Evolutionary conservation across 2,329 filamentous ascomycete genomes (phyloP).

Genomic region (Fusarium kyushuense): DNA sequence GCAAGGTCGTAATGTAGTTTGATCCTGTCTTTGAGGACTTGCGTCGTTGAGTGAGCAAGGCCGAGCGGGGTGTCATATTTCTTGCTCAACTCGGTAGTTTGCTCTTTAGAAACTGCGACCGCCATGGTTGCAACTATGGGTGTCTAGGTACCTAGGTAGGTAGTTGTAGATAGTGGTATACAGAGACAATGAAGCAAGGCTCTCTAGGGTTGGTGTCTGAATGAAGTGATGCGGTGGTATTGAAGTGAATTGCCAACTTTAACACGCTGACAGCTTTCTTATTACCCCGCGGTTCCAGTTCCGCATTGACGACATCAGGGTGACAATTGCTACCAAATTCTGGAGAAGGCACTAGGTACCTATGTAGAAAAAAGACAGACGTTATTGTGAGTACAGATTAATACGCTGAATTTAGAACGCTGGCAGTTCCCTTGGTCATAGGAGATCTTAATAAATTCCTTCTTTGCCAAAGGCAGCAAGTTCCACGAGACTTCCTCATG

Average conservation of each 20-base stretch:
- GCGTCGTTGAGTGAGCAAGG: constrained; percentile 60
- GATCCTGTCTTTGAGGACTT: constrained; percentile 67
- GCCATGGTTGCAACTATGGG: constrained; percentile 25
- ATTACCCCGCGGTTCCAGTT: constrained; percentile 30
- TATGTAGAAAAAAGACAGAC: not conserved
- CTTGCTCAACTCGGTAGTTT: constrained; percentile 55
- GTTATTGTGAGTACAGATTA: not conserved
- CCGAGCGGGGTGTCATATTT: constrained; percentile 61
- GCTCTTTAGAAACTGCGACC: constrained; percentile 19
- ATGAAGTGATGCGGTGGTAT: constrained; percentile 5
- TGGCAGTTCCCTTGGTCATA: not conserved
- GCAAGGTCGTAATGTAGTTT: constrained; percentile 71
- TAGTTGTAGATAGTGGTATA: not conserved
- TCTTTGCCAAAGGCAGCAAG: not conserved
- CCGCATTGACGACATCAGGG: constrained; percentile 19
- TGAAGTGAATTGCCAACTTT: not conserved
- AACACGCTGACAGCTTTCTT: not conserved
- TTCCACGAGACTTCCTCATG: not conserved
- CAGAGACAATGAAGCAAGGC: not conserved
- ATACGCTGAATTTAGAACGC: not conserved
- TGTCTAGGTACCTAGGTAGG: too few relatives aligned
- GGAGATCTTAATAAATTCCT: not conserved
- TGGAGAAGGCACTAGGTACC: not conserved
- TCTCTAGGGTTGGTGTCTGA: not conserved
- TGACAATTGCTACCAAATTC: constrained; percentile 11